These are phyloP conservation scores for Protoeuglena noctilucae DNA, from an alignment of 139 green algal species.

Conservation along the genomic window DNA sequence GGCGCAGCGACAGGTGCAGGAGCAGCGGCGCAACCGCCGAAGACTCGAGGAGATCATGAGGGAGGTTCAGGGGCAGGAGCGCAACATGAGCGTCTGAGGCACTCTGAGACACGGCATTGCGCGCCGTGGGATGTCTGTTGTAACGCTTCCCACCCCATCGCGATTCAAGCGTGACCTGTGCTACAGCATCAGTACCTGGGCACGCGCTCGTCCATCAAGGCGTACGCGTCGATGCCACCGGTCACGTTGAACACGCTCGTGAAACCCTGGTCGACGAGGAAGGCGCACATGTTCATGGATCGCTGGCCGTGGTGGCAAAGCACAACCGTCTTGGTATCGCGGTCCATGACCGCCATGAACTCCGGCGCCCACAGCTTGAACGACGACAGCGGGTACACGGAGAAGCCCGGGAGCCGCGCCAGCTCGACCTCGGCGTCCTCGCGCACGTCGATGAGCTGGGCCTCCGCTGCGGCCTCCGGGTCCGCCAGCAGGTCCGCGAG, in stretches of 20 bases:
- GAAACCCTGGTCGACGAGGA: conserved; percentile 38
- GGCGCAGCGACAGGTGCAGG: too few relatives aligned
- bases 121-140: too few relatives aligned
- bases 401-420: conserved; percentile 24
- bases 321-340: conserved; percentile 28
- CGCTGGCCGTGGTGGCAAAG: conserved; percentile 71
- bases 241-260: conserved; percentile 46
- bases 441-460: conserved; percentile 29
- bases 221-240: conserved; percentile 58
- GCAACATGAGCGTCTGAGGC: too few relatives aligned
- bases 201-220: conserved; percentile 27
- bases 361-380: conserved; percentile 20
- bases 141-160: too few relatives aligned
- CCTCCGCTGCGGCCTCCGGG: not conserved
- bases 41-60: too few relatives aligned
- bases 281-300: conserved; percentile 39
- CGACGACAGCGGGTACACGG: conserved; percentile 20
- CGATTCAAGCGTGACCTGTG: too few relatives aligned
- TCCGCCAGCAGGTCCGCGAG: not conserved
- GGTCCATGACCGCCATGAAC: conserved; percentile 29
- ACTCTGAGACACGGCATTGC: too few relatives aligned
- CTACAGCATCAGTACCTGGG: conserved; percentile 46
- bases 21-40: too few relatives aligned
- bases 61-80: too few relatives aligned
- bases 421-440: conserved; percentile 19